Conservation (phyloP, 2,329 filamentous ascomycete genomes). For the Diaporthe vexans region DNA sequence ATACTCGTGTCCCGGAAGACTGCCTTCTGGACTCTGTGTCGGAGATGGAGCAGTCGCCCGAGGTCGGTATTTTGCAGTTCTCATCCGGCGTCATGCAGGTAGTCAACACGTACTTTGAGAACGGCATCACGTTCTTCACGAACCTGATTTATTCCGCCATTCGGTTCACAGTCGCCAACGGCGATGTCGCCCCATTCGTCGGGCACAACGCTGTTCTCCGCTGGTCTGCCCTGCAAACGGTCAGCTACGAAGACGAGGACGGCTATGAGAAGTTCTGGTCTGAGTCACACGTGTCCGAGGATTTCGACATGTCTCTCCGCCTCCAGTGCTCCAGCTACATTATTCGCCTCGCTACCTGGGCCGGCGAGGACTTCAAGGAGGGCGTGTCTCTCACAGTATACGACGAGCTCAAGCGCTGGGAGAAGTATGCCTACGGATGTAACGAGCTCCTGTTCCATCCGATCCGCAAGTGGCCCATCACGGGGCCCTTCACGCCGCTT, state of each 20-base stretch:
- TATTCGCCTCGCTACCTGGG: conserved; percentile 80
- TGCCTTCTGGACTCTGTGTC: conserved; percentile 84
- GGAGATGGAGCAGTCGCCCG: conserved; percentile 84
- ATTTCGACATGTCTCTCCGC: conserved; percentile 86
- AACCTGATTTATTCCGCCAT: conserved; percentile 84
- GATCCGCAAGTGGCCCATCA: conserved; percentile 78
- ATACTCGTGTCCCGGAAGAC: conserved; percentile 82
- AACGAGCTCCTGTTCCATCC: conserved; percentile 87
- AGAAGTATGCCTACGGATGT: conserved; percentile 89
- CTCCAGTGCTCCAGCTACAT: conserved; percentile 81
- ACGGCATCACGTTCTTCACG: conserved; percentile 79
- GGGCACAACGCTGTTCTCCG: conserved; percentile 85
- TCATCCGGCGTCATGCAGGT: conserved; percentile 86
- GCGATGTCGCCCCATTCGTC: conserved; percentile 83
- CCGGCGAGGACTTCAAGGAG: conserved; percentile 84
- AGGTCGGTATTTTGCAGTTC: conserved; percentile 85
- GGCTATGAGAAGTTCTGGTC: conserved; percentile 87
- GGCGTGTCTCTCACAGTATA: conserved; percentile 88
- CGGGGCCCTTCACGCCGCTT: conserved; percentile 83
- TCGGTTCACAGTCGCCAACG: conserved; percentile 81
- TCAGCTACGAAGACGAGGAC: conserved; percentile 75
- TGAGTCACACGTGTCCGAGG: conserved; percentile 83
- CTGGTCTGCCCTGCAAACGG: conserved; percentile 82
- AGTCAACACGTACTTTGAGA: conserved; percentile 80
- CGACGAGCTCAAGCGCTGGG: conserved; percentile 87